Base-by-base conservation (phyloP, 2,329 filamentous ascomycete genomes). In the Macroventuria anomochaeta region DNA sequence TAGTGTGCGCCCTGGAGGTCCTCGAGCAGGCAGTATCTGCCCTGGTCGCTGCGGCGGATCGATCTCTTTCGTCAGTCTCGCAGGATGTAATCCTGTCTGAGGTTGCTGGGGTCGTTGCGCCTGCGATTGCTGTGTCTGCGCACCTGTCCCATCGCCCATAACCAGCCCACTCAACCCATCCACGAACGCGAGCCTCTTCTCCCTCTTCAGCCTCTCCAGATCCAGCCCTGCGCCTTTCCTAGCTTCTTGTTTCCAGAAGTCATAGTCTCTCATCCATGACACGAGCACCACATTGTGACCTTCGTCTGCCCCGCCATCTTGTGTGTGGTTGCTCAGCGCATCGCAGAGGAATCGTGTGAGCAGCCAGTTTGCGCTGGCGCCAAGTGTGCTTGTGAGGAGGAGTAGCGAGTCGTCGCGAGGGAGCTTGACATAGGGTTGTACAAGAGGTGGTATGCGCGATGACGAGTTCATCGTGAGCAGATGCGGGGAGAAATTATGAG, bases 231-330 rank as follows among this genome's bases (percentile, higher is more conserved):
- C 88, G 68, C 91, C 74, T 73, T 87, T 87, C 46, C 85, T 82
- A 2, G 82, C 83, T 42, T 90, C 88, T 3, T 87, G 84, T 58
- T 80, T 86, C 91, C 92, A 97, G 70, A 96, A 96, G 1, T 83
- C 78, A 59, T 83, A 84, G 65, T 93, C 88, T 55, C 90, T 83
- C 75, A 96, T 77, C 75, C 95, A 96, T 77, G 90, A 96, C 53
- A 95, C 86, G 3, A 97, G 79, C 3, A 96, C 80, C 0, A 97
- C 75, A 15, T 71, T 73, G 8, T 62, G 61, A 5, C 58, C 64
- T 36, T 59, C 58, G 13, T 65, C 61, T 26, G 47, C 62, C 58
- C 68, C 66, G 3, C 61, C 68, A 64, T 76, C 67, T 25, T 69
- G 58, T 6, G 38, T 46, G 6, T 21, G 28, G 21, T 47, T 58